Evolutionary conservation across 2,329 filamentous ascomycete genomes (phyloP).

Genomic region (Cordyceps farinosa): DNA sequence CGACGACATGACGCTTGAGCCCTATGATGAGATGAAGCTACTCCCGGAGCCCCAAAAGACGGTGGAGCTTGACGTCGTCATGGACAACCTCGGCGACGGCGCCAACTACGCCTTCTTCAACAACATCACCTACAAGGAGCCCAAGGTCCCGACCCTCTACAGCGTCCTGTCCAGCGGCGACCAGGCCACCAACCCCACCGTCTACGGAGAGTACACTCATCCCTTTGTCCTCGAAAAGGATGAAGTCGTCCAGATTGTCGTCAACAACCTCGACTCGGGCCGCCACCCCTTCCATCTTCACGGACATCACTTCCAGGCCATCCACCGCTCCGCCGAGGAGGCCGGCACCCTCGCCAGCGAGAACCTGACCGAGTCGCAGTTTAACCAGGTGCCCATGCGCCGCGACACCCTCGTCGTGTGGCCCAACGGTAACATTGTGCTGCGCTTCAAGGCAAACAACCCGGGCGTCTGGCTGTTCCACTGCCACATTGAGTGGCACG

Average conservation of each 20-base stretch:
- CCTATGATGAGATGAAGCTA: slow-evolving; percentile 61
- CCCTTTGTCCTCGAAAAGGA: slow-evolving; percentile 64
- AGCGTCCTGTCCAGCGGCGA: slow-evolving; percentile 65
- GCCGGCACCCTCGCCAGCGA: slow-evolving; percentile 52
- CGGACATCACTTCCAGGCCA: slow-evolving; percentile 69
- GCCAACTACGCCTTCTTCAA: slow-evolving; percentile 66
- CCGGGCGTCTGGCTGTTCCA: slow-evolving; percentile 71
- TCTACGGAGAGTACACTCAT: slow-evolving; percentile 66
- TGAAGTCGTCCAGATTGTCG: slow-evolving; percentile 66
- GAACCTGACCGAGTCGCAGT: slow-evolving; percentile 42
- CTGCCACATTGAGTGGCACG: slow-evolving; percentile 79
- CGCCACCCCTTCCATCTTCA: slow-evolving; percentile 78
- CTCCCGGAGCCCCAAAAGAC: slow-evolving; percentile 59
- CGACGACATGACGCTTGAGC: slow-evolving; percentile 70
- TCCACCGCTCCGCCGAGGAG: slow-evolving; percentile 58
- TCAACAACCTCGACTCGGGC: slow-evolving; percentile 72
- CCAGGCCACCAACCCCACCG: slow-evolving; percentile 50
- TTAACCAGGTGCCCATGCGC: slow-evolving; percentile 57
- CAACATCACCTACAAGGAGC: slow-evolving; percentile 69
- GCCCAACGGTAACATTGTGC: slow-evolving; percentile 63
- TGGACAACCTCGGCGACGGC: slow-evolving; percentile 59
- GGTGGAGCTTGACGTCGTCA: slow-evolving; percentile 61
- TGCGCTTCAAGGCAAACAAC: slow-evolving; percentile 66
- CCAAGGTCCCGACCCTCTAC: slow-evolving; percentile 78
- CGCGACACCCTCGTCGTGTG: slow-evolving; percentile 65